A percentile compares a stretch with the other conserved stretches of the same genome.
These are phyloP conservation scores for Fusarium sp. DNA, from an alignment of 2,329 filamentous ascomycete species.

Conservation along the genomic window DNA sequence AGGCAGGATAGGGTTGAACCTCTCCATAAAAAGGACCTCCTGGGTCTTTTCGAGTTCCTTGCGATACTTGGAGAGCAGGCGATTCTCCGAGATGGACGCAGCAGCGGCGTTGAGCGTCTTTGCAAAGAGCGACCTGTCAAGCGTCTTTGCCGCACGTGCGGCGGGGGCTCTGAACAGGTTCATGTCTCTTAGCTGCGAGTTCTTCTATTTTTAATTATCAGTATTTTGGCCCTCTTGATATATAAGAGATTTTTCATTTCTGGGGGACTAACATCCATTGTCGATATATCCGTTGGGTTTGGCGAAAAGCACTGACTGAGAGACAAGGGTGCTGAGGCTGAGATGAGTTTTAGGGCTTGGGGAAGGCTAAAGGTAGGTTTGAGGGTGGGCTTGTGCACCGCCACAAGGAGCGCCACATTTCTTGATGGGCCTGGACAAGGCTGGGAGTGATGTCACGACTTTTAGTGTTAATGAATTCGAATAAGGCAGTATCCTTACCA, in stretches of 20 bases:
- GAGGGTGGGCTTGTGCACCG: slow-evolving; percentile 22
- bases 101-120: slow-evolving; percentile 79
- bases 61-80: slow-evolving; percentile 75
- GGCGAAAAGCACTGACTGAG: slow-evolving; percentile 38
- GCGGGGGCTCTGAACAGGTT: slow-evolving; percentile 77
- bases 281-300: slow-evolving; percentile 33
- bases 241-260: background rate
- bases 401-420: slow-evolving; percentile 40
- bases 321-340: slow-evolving; percentile 46
- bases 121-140: slow-evolving; percentile 85
- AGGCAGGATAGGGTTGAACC: slow-evolving; percentile 67
- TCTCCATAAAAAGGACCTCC: slow-evolving; percentile 70
- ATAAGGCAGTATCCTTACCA: no score
- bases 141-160: slow-evolving; percentile 75
- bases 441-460: slow-evolving; percentile 40
- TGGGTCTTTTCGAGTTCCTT: slow-evolving; percentile 69
- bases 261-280: slow-evolving; percentile 47
- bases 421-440: slow-evolving; percentile 13
- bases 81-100: slow-evolving; percentile 76
- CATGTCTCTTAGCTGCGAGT: slow-evolving; percentile 54
- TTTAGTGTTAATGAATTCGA: background rate
- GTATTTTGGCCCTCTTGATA: background rate
- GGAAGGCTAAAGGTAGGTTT: background rate
- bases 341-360: slow-evolving; percentile 39
- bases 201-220: slow-evolving; percentile 34